phyloP scores from a whole-genome alignment of 495 filamentous ascomycete genomes.

The Articulospora tetracladia region DNA sequence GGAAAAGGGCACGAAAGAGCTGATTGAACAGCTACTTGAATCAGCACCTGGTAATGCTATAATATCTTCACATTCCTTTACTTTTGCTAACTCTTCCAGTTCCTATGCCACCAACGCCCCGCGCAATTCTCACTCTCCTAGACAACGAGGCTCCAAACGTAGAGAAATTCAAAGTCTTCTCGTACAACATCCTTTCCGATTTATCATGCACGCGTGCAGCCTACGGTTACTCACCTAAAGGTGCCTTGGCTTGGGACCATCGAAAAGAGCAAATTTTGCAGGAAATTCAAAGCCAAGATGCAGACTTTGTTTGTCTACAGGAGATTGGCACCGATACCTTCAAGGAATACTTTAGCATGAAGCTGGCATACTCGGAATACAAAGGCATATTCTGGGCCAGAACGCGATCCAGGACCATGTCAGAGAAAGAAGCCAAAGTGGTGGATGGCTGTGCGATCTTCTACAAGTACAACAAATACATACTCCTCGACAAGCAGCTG shows the following conservation, averaged over 20 bases:
- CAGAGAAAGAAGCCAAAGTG: constrained; percentile 73
- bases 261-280: constrained; percentile 74
- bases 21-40: constrained; percentile 80
- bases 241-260: constrained; percentile 79
- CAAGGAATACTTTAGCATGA: constrained; percentile 79
- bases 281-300: constrained; percentile 74
- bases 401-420: constrained; percentile 83
- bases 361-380: constrained; percentile 81
- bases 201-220: constrained; percentile 75
- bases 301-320: constrained; percentile 89
- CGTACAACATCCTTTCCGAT: constrained; percentile 94
- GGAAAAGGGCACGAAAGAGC: constrained; percentile 78
- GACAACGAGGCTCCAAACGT: constrained; percentile 43
- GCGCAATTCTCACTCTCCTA: constrained; percentile 42
- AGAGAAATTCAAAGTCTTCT: constrained; percentile 69
- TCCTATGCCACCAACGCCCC: constrained; percentile 59
- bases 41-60: constrained; percentile 69
- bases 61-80: neutral
- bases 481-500: constrained; percentile 86
- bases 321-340: constrained; percentile 89
- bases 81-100: constrained; percentile 37
- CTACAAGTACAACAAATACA: constrained; percentile 88
- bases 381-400: constrained; percentile 90
- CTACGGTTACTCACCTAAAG: constrained; percentile 85
- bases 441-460: constrained; percentile 97